These are phyloP conservation scores for Fusarium sp. DNA, from an alignment of 2,329 filamentous ascomycete species.

Conservation along the genomic window DNA sequence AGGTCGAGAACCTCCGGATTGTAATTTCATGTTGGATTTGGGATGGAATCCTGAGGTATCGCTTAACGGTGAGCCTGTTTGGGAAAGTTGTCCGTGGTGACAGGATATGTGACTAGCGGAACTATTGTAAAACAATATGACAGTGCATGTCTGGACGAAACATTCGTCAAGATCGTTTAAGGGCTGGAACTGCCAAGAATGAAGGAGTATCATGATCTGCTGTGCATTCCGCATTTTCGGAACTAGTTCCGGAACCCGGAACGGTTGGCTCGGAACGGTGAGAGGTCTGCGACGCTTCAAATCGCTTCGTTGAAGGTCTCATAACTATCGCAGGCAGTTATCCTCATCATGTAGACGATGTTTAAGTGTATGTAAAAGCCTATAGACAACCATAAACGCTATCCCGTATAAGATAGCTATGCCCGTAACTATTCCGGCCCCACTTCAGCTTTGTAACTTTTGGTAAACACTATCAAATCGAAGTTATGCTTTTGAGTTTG, in stretches of 20 bases:
- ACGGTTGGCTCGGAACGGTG: not conserved
- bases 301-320: accelerated
- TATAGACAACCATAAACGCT: not conserved
- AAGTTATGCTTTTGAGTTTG: not conserved
- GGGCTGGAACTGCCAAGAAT: not conserved
- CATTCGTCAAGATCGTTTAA: not conserved
- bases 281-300: accelerated
- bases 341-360: accelerated
- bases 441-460: not conserved
- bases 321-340: accelerated
- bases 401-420: not conserved
- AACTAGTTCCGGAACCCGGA: not conserved
- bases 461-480: not conserved
- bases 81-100: not conserved
- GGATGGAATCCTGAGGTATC: not conserved
- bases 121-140: not conserved
- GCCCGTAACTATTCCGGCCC: accelerated
- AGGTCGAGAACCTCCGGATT: not conserved
- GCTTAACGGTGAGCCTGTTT: not conserved
- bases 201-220: not conserved
- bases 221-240: not conserved
- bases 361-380: not conserved
- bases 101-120: not conserved
- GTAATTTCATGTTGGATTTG: not conserved
- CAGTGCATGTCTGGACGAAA: not conserved